phyloP scores from a whole-genome alignment of 345 rosid genomes.

The Microcos paniculata region DNA sequence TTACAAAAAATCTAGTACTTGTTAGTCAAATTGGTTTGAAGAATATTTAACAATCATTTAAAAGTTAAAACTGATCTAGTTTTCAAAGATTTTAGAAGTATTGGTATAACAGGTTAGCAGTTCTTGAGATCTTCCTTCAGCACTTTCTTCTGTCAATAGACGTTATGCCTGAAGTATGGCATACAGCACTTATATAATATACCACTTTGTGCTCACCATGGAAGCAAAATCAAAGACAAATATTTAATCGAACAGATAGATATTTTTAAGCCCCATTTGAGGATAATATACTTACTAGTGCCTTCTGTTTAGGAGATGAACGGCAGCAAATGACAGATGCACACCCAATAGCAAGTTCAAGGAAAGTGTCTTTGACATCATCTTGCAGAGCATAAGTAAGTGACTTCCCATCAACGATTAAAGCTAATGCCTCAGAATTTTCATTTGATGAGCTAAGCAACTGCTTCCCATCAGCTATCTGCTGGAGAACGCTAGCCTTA shows the following conservation, averaged over 20 bases:
- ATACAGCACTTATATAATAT: no score
- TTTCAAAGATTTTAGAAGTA: neutral
- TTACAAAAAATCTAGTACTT: conserved; percentile 5
- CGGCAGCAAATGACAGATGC: conserved; percentile 98
- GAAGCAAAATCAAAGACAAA: neutral
- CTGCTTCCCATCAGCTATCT: conserved; percentile 57
- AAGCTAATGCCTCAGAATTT: conserved; percentile 65
- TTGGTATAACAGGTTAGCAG: no score
- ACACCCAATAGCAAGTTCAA: conserved; percentile 82
- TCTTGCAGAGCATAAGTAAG: conserved; percentile 76
- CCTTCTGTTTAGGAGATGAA: conserved; percentile 96
- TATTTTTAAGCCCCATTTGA: neutral
- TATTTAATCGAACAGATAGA: neutral
- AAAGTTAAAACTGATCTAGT: neutral
- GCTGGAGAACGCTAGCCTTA: conserved; percentile 59
- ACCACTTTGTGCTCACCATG: neutral
- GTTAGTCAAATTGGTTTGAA: neutral
- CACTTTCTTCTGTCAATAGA: neutral
- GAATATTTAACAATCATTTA: neutral
- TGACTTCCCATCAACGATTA: conserved; percentile 90
- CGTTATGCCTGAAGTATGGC: neutral
- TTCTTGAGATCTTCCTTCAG: no score
- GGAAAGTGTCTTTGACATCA: conserved; percentile 67
- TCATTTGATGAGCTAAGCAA: conserved; percentile 47
- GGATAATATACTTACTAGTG: conserved; percentile 52